phyloP scores from a whole-genome alignment of 352 stramenopile species.

The Pythium angustatum region DNA sequence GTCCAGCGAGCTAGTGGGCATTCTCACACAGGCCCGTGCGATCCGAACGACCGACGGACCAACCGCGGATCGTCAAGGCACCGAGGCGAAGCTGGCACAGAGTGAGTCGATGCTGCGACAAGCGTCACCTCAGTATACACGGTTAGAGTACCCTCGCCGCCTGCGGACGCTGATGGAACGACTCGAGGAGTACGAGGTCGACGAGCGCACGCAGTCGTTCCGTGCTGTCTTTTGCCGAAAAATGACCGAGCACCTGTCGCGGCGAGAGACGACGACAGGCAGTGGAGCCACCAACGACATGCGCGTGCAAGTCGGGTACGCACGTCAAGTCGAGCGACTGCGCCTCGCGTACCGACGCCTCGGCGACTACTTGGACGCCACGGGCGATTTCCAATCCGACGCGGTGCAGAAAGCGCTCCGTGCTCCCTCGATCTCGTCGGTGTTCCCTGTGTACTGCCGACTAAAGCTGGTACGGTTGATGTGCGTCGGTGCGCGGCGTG shows the following conservation, averaged over 20 bases:
- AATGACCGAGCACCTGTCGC: slow-evolving; percentile 51
- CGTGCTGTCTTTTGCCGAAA: slow-evolving; percentile 51
- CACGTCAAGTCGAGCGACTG: slow-evolving; percentile 31
- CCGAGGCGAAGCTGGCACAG: not conserved
- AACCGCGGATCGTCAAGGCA: too few species aligned
- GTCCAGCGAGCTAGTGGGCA: not conserved
- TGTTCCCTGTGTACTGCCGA: slow-evolving; percentile 53
- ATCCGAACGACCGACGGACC: slow-evolving; percentile 6
- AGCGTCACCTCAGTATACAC: not conserved
- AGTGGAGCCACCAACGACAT: not conserved
- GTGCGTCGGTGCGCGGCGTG: not conserved
- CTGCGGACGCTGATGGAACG: slow-evolving; percentile 48
- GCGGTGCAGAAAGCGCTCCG: slow-evolving; percentile 34
- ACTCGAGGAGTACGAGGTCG: slow-evolving; percentile 33
- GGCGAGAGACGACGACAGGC: slow-evolving; percentile 18
- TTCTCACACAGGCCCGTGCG: slow-evolving; percentile 18
- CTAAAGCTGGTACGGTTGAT: slow-evolving; percentile 42
- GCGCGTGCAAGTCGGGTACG: slow-evolving; percentile 12
- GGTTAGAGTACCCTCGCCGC: slow-evolving; percentile 52
- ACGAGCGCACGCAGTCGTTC: slow-evolving; percentile 39
- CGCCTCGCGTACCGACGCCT: slow-evolving; percentile 37
- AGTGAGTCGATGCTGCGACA: not conserved
- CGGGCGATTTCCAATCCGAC: slow-evolving; percentile 30
- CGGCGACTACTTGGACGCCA: slow-evolving; percentile 36
- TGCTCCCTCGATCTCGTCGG: slow-evolving; percentile 36